A percentile compares a stretch with the other conserved stretches of the same genome.
Evolutionary conservation across 2,329 filamentous ascomycete genomes (phyloP).

Genomic region (Rhynchosporium agropyri): DNA sequence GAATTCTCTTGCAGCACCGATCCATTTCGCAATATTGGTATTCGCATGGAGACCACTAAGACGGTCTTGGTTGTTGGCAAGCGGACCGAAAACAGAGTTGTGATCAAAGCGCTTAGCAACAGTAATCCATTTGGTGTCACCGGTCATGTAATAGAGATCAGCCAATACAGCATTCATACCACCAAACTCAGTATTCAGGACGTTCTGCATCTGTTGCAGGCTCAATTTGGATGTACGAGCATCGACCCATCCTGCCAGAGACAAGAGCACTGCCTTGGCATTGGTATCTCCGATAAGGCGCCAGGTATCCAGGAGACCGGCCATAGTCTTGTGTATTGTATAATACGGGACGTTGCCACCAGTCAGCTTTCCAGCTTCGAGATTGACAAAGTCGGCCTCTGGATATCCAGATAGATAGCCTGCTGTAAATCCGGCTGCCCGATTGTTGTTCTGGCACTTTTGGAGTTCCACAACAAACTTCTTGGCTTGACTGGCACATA

Average conservation of each 20-base stretch:
- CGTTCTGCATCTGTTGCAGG: not conserved
- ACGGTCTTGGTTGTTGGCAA: not conserved
- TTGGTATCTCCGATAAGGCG: not conserved
- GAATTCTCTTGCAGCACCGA: conserved; percentile 9
- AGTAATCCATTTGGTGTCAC: not conserved
- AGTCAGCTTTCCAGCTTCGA: not conserved
- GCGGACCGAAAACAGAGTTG: not conserved
- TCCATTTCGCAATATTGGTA: conserved; percentile 11
- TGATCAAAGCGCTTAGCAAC: not conserved
- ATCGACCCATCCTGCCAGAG: not conserved
- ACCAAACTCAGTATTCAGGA: not conserved
- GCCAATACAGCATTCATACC: not conserved
- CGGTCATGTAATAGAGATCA: not conserved
- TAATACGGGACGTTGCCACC: conserved; percentile 15
- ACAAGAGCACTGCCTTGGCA: not conserved
- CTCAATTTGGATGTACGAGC: not conserved
- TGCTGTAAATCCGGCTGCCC: not conserved
- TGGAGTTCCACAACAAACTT: not conserved
- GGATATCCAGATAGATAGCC: not conserved
- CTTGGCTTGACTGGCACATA: not conserved
- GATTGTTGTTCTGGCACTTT: not conserved
- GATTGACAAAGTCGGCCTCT: not conserved
- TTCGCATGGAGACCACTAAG: conserved; percentile 11
- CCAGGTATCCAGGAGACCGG: conserved; percentile 11
- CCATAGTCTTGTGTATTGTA: conserved; percentile 10